Evolutionary conservation across 768 basidiomycete species (phyloP).

Genomic region (Hericium rajendrae): DNA sequence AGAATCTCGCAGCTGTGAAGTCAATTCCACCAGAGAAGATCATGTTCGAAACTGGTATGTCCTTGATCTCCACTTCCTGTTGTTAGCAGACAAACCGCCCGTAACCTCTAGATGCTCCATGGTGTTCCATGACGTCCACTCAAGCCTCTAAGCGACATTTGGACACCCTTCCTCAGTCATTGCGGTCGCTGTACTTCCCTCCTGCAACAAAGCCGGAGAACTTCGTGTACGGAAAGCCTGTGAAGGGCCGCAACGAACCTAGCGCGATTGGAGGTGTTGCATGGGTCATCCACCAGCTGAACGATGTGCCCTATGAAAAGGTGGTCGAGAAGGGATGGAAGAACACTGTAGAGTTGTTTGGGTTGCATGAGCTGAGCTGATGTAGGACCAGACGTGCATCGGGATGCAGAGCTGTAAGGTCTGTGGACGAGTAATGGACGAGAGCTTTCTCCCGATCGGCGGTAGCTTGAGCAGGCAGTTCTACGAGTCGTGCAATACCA

Average conservation of each 20-base stretch:
- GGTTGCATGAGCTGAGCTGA: conserved; percentile 28
- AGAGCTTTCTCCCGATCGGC: too few relatives aligned
- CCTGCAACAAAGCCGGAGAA: conserved; percentile 43
- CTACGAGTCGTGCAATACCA: too few relatives aligned
- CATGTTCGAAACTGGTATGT: conserved; percentile 66
- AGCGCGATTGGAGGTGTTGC: conserved; percentile 56
- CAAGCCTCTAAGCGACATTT: conserved; percentile 51
- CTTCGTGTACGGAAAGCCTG: conserved; percentile 46
- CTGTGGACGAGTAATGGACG: too few relatives aligned
- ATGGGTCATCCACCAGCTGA: conserved; percentile 51
- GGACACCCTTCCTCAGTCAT: conserved; percentile 33
- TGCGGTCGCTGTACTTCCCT: conserved; percentile 44
- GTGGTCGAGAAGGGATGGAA: conserved; percentile 48
- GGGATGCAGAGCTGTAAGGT: too few relatives aligned
- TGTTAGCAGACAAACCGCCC: background rate
- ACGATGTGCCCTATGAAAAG: conserved; percentile 40
- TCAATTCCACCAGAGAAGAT: conserved; percentile 49
- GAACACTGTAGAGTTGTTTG: conserved; percentile 57
- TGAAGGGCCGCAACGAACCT: conserved; percentile 78
- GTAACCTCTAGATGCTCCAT: conserved; percentile 47
- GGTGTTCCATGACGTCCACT: conserved; percentile 61
- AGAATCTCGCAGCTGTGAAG: conserved; percentile 47
- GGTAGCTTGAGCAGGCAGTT: too few relatives aligned
- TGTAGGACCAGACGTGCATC: too few relatives aligned
- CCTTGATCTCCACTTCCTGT: background rate